These are phyloP conservation scores for Candida odintsovae DNA, from an alignment of 805 yeast species.

Conservation along the genomic window DNA sequence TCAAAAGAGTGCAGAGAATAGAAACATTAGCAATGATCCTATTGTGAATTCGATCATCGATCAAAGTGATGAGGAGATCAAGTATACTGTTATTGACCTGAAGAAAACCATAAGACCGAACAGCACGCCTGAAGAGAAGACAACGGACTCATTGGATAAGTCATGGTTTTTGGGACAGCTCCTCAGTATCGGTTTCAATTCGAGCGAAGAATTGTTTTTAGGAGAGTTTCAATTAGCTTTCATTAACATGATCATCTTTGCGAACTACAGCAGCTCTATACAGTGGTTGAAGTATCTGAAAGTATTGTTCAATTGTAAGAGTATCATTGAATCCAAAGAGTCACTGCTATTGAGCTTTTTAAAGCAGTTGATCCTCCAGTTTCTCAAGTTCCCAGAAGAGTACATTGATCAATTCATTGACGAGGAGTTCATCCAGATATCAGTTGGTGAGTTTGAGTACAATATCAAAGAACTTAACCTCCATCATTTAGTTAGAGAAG, in stretches of 20 bases:
- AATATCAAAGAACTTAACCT: constrained; percentile 19
- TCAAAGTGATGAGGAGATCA: constrained; percentile 30
- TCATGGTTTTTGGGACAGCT: constrained; percentile 48
- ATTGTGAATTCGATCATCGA: constrained; percentile 28
- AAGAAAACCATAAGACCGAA: constrained; percentile 32
- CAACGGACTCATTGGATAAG: constrained; percentile 52
- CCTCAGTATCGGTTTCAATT: constrained; percentile 23
- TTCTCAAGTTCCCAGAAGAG: constrained; percentile 36
- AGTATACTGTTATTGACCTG: constrained; percentile 37
- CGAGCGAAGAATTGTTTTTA: constrained; percentile 27
- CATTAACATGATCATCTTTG: constrained; percentile 43
- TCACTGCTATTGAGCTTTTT: constrained; percentile 29
- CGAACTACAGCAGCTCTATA: constrained; percentile 55
- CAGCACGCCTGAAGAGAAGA: constrained; percentile 34
- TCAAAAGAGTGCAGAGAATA: constrained; percentile 21
- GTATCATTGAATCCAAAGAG: constrained; percentile 21
- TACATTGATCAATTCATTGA: constrained; percentile 32
- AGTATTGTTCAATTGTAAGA: constrained; percentile 33
- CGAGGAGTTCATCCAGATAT: constrained; percentile 13
- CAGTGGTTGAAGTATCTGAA: constrained; percentile 57
- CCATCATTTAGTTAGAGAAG: constrained; percentile 12
- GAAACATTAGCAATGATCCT: constrained; percentile 26
- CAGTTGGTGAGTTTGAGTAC: constrained; percentile 21
- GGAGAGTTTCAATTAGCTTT: constrained; percentile 54
- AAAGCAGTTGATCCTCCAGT: constrained; percentile 28